Conservation (phyloP, 768 basidiomycete species). For the Hygrophorus russula region DNA sequence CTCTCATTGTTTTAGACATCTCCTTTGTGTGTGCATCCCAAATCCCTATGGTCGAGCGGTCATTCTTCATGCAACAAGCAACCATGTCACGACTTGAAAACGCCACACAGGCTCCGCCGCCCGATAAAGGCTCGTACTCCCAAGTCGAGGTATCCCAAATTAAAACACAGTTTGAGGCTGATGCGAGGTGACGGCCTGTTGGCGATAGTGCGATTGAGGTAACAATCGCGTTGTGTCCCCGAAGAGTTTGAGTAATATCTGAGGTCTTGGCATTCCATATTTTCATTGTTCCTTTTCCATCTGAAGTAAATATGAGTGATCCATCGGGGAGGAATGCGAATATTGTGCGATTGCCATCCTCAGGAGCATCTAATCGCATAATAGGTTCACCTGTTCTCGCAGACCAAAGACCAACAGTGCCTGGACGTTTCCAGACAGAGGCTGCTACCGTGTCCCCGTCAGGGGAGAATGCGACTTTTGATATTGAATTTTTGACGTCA, state of each 20-base stretch:
- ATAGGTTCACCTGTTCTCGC: neutral
- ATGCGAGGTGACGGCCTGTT: too few relatives aligned
- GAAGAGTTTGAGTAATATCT: neutral
- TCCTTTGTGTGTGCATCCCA: too few relatives aligned
- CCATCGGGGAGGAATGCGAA: neutral
- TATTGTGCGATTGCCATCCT: neutral
- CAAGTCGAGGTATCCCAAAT: too few relatives aligned
- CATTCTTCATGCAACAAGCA: too few relatives aligned
- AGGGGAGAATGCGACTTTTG: neutral
- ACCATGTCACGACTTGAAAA: too few relatives aligned
- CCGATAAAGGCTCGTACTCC: too few relatives aligned
- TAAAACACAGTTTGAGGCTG: too few relatives aligned
- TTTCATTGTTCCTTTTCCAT: neutral
- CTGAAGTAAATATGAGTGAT: neutral
- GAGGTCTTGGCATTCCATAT: neutral
- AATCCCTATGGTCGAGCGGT: too few relatives aligned
- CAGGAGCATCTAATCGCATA: neutral
- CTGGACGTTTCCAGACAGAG: neutral
- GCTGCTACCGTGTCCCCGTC: neutral
- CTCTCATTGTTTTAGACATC: too few relatives aligned
- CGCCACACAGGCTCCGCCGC: too few relatives aligned
- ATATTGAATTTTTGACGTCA: neutral
- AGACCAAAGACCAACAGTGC: neutral
- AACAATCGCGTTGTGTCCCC: too few relatives aligned
- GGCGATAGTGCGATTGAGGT: too few relatives aligned